These are phyloP conservation scores for Pichia cactophila DNA, from an alignment of 1,139 yeast genomes.

Conservation along the genomic window DNA sequence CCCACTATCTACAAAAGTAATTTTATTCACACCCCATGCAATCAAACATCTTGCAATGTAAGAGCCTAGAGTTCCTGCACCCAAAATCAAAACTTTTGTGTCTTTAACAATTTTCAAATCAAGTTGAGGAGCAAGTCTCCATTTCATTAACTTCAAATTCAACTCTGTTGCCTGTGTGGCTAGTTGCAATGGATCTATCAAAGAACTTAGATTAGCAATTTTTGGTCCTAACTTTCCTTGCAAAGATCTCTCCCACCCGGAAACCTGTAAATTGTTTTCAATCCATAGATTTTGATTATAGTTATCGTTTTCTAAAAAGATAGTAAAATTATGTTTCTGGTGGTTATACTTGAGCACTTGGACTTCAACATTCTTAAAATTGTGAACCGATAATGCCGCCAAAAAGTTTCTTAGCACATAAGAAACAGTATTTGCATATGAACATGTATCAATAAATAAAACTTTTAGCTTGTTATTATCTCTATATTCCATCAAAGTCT, in stretches of 20 bases:
- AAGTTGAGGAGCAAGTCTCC: slow-evolving; percentile 86
- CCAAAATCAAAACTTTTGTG: slow-evolving; percentile 68
- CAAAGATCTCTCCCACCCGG: slow-evolving; percentile 87
- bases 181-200: slow-evolving; percentile 70
- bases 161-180: slow-evolving; percentile 91
- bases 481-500: slow-evolving; percentile 8
- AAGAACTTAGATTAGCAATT: slow-evolving; percentile 68
- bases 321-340: slow-evolving; percentile 21
- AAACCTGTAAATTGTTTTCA: slow-evolving; percentile 31
- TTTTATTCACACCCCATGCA: slow-evolving; percentile 88
- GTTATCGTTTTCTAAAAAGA: slow-evolving; percentile 13
- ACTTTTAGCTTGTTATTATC: slow-evolving; percentile 23
- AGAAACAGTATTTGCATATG: slow-evolving; percentile 43
- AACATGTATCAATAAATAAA: slow-evolving; percentile 58
- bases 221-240: slow-evolving; percentile 75
- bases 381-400: slow-evolving; percentile 41
- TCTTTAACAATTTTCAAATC: slow-evolving; percentile 56
- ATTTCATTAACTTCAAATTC: slow-evolving; percentile 86
- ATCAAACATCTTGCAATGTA: slow-evolving; percentile 77
- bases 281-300: neutral
- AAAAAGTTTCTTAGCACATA: slow-evolving; percentile 61
- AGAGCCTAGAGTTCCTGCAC: slow-evolving; percentile 95
- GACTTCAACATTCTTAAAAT: slow-evolving; percentile 35
- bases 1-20: slow-evolving; percentile 88
- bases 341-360: slow-evolving; percentile 29